These are phyloP conservation scores for grape (Vitis vinifera) DNA, from an alignment of 164 flowering plant genomes.

Conservation along the genomic window ASM3070453v1 NC_081818.1:7471001-7471500, in stretches of 20 bases:
- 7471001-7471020: not conserved
- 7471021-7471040: slow-evolving; percentile 5
- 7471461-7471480: slow-evolving; percentile 8
- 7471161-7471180: slow-evolving; percentile 4
- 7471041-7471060: slow-evolving; percentile 2
- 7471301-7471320: slow-evolving; percentile 2
- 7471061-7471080: slow-evolving; percentile 2
- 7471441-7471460: not conserved
- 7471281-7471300: slow-evolving; percentile 13
- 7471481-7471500: slow-evolving; percentile 14
- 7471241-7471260: not conserved
- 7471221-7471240: not conserved
- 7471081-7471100: slow-evolving; percentile 9
- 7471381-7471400: slow-evolving; percentile 12
- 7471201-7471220: not conserved
- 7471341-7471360: slow-evolving; percentile 6
- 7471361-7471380: not conserved
- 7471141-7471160: not conserved
- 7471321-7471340: not conserved
- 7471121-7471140: not conserved
- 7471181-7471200: slow-evolving; percentile 2
- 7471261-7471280: slow-evolving; percentile 9
- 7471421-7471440: slow-evolving; percentile 7
- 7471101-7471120: slow-evolving; percentile 3
- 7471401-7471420: not conserved